A percentile compares a stretch with the other conserved stretches of the same genome.
Conservation (phyloP, 208 protist species). For the Wallacemonas sp. region DNA sequence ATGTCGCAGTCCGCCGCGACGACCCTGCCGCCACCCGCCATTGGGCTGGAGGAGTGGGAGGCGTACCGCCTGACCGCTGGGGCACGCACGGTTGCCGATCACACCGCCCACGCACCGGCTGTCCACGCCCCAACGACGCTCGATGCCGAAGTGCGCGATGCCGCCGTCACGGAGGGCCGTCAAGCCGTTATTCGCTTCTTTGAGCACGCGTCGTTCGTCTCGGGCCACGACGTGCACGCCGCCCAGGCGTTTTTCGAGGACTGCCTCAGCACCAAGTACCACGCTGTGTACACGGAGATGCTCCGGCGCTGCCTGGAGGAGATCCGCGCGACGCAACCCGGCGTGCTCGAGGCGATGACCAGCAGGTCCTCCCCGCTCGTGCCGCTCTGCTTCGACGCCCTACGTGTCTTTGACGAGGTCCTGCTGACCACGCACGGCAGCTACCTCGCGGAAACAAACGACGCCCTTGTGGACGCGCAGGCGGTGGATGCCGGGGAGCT, state of each 20-base stretch:
- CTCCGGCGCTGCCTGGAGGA: slow-evolving; percentile 29
- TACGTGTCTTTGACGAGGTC: slow-evolving; percentile 11
- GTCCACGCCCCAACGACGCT: slow-evolving; percentile 25
- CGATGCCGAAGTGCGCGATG: not conserved
- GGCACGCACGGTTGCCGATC: slow-evolving; percentile 1
- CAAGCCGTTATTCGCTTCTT: slow-evolving; percentile 50
- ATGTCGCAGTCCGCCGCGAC: not conserved
- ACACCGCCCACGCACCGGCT: not conserved
- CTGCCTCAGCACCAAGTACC: slow-evolving; percentile 67
- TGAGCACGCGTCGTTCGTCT: slow-evolving; percentile 41
- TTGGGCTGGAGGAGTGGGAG: slow-evolving; percentile 49
- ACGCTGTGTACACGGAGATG: slow-evolving; percentile 32
- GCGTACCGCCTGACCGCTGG: slow-evolving; percentile 32
- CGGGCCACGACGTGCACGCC: slow-evolving; percentile 17
- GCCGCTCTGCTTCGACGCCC: slow-evolving; percentile 33
- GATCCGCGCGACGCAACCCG: not conserved
- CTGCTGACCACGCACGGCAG: slow-evolving; percentile 27
- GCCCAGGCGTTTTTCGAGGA: slow-evolving; percentile 28
- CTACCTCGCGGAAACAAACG: slow-evolving; percentile 42
- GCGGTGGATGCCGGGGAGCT: slow-evolving; percentile 16
- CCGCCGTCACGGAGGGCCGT: slow-evolving; percentile 32
- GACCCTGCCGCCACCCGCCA: slow-evolving; percentile 21
- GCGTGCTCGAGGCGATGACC: slow-evolving; percentile 9
- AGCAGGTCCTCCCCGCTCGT: not conserved
- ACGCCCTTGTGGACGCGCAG: slow-evolving; percentile 52